Evolutionary conservation across 1,139 yeast genomes (phyloP).

Genomic region (Petasospora fabianii): DNA sequence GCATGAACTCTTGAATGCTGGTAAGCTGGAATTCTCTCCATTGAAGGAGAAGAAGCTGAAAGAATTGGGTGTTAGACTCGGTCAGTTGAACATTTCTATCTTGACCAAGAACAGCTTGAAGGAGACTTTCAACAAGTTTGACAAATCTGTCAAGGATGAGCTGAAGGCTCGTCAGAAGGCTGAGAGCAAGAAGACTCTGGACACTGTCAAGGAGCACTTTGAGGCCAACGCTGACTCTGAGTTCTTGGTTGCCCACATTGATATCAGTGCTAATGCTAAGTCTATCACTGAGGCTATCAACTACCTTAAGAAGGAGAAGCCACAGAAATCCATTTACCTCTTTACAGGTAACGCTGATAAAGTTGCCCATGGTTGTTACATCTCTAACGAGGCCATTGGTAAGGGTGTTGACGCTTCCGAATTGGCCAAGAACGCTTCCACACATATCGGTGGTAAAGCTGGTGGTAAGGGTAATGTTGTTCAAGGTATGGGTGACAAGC

Average conservation of each 20-base stretch:
- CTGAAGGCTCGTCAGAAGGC: conserved; percentile 83
- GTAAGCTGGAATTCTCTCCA: conserved; percentile 58
- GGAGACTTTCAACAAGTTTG: conserved; percentile 71
- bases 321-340: conserved; percentile 75
- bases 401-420: conserved; percentile 76
- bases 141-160: conserved; percentile 84
- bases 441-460: conserved; percentile 88
- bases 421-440: conserved; percentile 67
- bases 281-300: conserved; percentile 91
- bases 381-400: conserved; percentile 66
- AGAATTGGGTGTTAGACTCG: conserved; percentile 78
- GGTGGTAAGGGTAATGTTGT: conserved; percentile 98
- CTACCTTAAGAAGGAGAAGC: conserved; percentile 72
- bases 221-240: conserved; percentile 43
- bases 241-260: conserved; percentile 62
- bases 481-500: conserved; percentile 94
- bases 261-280: conserved; percentile 81
- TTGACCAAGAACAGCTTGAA: conserved; percentile 73
- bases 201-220: conserved; percentile 73
- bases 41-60: conserved; percentile 76
- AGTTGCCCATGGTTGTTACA: conserved; percentile 93
- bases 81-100: conserved; percentile 79
- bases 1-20: conserved; percentile 54
- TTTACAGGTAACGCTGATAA: conserved; percentile 74
- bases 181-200: conserved; percentile 78